A percentile compares a stretch with the other conserved stretches of the same genome.
Conservation (phyloP, 2,329 filamentous ascomycete genomes). For the Pestalotiopsis sp. region DNA sequence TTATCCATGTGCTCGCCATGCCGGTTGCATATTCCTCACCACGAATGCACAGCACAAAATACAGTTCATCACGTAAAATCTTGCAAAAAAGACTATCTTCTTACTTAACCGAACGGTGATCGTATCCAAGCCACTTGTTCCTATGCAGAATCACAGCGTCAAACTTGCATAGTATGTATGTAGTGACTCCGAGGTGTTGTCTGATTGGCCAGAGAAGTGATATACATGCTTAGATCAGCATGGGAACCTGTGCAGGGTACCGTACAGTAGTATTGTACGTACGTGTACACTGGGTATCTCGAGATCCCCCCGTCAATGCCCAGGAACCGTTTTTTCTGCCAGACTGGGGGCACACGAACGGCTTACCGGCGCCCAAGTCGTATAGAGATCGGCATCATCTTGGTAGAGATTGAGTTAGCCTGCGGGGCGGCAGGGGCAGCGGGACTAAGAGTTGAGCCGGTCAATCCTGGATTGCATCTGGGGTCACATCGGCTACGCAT, state of each 20-base stretch:
- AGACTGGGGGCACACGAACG: neutral
- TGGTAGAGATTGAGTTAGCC: constrained; percentile 9
- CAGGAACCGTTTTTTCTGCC: neutral
- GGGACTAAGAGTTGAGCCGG: constrained; percentile 5
- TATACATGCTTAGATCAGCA: neutral
- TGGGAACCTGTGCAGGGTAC: neutral
- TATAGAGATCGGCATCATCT: constrained; percentile 5
- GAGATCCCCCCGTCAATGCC: neutral
- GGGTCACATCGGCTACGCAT: constrained; percentile 1
- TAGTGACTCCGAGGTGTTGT: neutral
- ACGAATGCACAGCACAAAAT: too few relatives aligned
- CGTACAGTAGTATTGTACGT: neutral
- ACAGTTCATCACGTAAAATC: too few relatives aligned
- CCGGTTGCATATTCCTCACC: too few relatives aligned
- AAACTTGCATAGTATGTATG: neutral
- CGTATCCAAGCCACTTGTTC: neutral
- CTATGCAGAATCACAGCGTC: neutral
- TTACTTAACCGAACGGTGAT: too few relatives aligned
- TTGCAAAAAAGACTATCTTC: too few relatives aligned
- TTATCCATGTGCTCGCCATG: neutral
- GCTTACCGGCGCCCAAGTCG: neutral
- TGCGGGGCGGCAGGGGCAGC: neutral
- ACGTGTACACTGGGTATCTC: neutral
- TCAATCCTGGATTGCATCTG: neutral
- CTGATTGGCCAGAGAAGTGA: neutral